A percentile compares a stretch with the other conserved stretches of the same genome.
Evolutionary conservation across 257 asterid genomes (phyloP).

Genomic region (Jaltomata sinuosa): DNA sequence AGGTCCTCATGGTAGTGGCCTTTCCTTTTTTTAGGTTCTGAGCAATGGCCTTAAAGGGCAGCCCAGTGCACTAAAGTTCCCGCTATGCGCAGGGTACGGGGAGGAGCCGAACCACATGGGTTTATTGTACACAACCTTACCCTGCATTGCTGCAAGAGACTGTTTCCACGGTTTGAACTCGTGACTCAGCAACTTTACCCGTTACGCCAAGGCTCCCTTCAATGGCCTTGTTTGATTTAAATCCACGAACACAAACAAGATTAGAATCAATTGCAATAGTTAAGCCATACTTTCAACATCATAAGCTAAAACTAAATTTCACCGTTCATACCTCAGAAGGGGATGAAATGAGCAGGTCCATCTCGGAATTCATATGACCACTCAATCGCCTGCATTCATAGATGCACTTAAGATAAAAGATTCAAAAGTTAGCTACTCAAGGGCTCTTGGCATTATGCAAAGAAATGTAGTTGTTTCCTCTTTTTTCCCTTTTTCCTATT

Average conservation of each 20-base stretch:
- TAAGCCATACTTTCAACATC: neutral
- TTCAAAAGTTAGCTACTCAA: neutral
- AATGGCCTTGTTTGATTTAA: neutral
- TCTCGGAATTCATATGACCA: constrained; percentile 40
- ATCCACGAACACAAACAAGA: neutral
- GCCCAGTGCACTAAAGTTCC: too few species aligned
- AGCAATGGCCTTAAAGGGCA: neutral
- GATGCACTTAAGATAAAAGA: neutral
- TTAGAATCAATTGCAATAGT: neutral
- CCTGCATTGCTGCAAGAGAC: too few species aligned
- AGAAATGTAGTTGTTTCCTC: neutral
- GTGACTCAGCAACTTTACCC: too few species aligned
- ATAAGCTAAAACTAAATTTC: neutral
- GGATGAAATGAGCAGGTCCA: constrained; percentile 35
- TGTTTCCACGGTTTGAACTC: too few species aligned
- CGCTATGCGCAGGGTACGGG: too few species aligned
- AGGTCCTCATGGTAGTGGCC: neutral
- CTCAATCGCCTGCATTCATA: constrained; percentile 55
- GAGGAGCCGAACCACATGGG: too few species aligned
- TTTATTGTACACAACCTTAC: too few species aligned
- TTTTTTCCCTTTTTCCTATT: neutral
- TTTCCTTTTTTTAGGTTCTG: neutral
- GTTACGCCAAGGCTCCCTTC: too few species aligned
- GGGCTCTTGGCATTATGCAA: constrained; percentile 2
- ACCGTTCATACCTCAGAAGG: constrained; percentile 33